Evolutionary conservation across 306 rosid genomes (phyloP).

Genomic region (Cucumis melo): DNA sequence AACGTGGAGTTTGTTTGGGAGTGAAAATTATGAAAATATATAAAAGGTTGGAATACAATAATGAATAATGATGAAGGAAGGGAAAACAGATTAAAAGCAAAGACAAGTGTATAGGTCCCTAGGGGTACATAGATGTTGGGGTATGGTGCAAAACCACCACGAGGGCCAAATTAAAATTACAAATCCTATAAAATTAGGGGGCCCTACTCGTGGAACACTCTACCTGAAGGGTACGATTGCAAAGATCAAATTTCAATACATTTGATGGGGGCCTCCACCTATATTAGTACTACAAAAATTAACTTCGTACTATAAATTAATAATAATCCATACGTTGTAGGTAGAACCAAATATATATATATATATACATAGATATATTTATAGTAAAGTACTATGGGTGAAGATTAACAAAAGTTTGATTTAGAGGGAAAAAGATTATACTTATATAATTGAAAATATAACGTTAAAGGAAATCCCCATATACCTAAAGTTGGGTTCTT

Average conservation of each 20-base stretch:
- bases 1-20: too few species aligned
- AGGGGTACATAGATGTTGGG: background rate
- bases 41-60: too few species aligned
- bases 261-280: background rate
- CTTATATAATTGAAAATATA: too few species aligned
- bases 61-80: too few species aligned
- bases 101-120: slow-evolving; percentile 4
- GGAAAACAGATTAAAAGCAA: background rate
- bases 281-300: background rate
- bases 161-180: background rate
- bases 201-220: slow-evolving; percentile 10
- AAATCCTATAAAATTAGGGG: background rate
- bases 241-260: background rate
- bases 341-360: too few species aligned
- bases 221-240: slow-evolving; percentile 1
- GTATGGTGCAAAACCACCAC: background rate
- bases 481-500: background rate
- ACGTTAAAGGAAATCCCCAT: too few species aligned
- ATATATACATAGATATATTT: too few species aligned
- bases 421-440: too few species aligned
- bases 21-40: too few species aligned
- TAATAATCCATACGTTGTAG: too few species aligned
- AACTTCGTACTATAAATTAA: background rate
- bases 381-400: too few species aligned
- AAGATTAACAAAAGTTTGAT: too few species aligned